These are phyloP conservation scores for Candida ovalis DNA, from an alignment of 805 yeast species.

Conservation along the genomic window DNA sequence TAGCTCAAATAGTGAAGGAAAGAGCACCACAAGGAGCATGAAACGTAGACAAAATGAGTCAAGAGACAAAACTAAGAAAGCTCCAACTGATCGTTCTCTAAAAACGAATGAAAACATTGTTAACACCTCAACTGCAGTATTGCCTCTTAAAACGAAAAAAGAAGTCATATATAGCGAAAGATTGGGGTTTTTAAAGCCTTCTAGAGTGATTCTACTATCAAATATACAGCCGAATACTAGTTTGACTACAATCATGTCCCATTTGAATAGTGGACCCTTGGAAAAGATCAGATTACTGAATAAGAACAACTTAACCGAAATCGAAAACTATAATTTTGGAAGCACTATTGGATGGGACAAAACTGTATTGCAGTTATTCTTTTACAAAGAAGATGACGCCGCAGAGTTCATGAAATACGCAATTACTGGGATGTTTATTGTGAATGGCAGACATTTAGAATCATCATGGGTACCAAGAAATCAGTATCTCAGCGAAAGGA, in stretches of 20 bases:
- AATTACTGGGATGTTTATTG: constrained; percentile 47
- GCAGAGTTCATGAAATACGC: constrained; percentile 48
- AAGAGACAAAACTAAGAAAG: neutral
- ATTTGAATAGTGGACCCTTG: constrained; percentile 66
- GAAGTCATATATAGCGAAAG: constrained; percentile 2
- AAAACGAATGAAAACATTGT: neutral
- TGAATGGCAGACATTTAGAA: constrained; percentile 51
- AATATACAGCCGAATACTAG: constrained; percentile 36
- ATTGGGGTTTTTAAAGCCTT: constrained; percentile 7
- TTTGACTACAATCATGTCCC: constrained; percentile 46
- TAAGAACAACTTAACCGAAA: constrained; percentile 14
- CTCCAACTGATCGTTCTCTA: neutral
- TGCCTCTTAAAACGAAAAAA: neutral
- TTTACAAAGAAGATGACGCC: constrained; percentile 53
- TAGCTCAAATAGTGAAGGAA: neutral
- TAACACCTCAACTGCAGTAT: neutral
- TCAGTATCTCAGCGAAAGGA: neutral
- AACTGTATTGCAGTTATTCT: constrained; percentile 43
- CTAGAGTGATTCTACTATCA: constrained; percentile 21
- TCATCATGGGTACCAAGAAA: constrained; percentile 42
- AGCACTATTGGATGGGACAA: constrained; percentile 24
- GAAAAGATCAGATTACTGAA: constrained; percentile 41
- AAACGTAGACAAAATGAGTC: neutral
- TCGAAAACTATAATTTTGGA: constrained; percentile 8
- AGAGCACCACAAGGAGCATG: neutral